A percentile compares a stretch with the other conserved stretches of the same genome.
Evolutionary conservation across 2,329 filamentous ascomycete genomes (phyloP).

Genomic region (Venturia nashicola): DNA sequence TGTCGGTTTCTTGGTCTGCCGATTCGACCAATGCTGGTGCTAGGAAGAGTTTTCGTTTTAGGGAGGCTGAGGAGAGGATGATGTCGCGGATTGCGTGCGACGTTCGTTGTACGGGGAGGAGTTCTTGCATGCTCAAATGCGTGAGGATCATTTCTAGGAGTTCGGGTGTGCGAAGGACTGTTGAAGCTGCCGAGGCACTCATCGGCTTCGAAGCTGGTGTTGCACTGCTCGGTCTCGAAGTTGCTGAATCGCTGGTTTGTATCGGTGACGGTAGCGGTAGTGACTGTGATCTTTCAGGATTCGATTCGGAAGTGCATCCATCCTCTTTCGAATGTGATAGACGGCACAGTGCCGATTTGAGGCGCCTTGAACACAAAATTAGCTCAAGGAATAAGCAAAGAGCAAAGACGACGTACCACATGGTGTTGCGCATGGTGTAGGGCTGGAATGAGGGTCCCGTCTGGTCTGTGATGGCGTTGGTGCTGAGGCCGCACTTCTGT

Average conservation of each 20-base stretch:
- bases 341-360: background rate
- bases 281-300: background rate
- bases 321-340: background rate
- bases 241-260: background rate
- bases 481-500: background rate
- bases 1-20: background rate
- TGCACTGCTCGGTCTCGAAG: background rate
- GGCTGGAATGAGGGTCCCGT: background rate
- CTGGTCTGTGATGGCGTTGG: background rate
- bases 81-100: background rate
- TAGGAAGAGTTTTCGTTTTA: slow-evolving; percentile 7
- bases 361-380: background rate
- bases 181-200: background rate
- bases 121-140: slow-evolving; percentile 4
- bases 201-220: background rate
- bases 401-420: background rate
- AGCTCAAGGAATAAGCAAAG: background rate
- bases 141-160: slow-evolving; percentile 4
- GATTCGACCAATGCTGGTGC: background rate
- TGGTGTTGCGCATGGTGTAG: background rate
- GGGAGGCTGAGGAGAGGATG: background rate
- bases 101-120: background rate
- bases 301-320: background rate
- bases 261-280: background rate
- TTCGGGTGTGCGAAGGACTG: slow-evolving; percentile 5